These are phyloP conservation scores for Croton laevigatus DNA, from an alignment of 441 rosid genomes.

Conservation along the genomic window DNA sequence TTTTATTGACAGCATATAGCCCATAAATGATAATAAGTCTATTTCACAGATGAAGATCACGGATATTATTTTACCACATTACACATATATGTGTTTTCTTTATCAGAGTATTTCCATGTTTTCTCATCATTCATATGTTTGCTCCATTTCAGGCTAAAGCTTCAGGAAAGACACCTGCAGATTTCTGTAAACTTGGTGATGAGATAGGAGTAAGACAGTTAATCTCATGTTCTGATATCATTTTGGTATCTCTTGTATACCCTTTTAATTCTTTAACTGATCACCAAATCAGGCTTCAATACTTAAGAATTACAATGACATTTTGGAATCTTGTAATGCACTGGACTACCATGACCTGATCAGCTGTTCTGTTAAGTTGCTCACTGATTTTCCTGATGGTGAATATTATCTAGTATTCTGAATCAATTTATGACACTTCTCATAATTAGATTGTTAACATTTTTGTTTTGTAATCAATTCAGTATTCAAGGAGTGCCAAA, in stretches of 20 bases:
- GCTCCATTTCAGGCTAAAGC: slow-evolving; percentile 74
- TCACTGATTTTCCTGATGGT: slow-evolving; percentile 84
- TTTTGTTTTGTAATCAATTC: slow-evolving; percentile 22
- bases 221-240: slow-evolving; percentile 23
- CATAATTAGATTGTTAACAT: slow-evolving; percentile 22
- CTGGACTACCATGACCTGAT: slow-evolving; percentile 96
- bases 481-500: slow-evolving; percentile 76
- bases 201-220: slow-evolving; percentile 74
- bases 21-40: neutral
- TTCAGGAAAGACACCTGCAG: slow-evolving; percentile 75
- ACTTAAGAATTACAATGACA: slow-evolving; percentile 63
- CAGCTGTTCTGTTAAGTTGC: slow-evolving; percentile 77
- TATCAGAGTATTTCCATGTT: neutral
- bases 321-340: slow-evolving; percentile 77
- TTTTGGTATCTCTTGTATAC: slow-evolving; percentile 17
- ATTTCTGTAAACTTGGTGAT: slow-evolving; percentile 60
- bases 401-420: slow-evolving; percentile 16
- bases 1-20: neutral
- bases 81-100: neutral
- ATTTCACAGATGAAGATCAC: neutral
- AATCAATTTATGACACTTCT: slow-evolving; percentile 16
- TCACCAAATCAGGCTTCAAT: slow-evolving; percentile 68
- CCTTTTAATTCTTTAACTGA: slow-evolving; percentile 30
- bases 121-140: slow-evolving; percentile 8
- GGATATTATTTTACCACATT: neutral